Percentiles rank a stretch among this genome's conserved stretches.
Conservation (phyloP, 495 filamentous ascomycete species). For the Oidiodendron maius region DNA sequence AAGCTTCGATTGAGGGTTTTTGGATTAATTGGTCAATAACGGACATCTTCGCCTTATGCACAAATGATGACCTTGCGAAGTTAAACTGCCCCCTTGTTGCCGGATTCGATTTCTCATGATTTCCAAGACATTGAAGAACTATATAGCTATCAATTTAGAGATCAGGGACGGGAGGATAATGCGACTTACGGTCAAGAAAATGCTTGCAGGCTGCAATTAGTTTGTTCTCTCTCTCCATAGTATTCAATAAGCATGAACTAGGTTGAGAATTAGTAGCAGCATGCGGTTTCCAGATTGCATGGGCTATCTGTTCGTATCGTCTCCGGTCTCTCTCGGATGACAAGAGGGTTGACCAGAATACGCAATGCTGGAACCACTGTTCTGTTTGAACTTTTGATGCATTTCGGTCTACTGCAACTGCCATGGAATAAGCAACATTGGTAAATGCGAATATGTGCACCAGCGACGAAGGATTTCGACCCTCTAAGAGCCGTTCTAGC, state of each 20-base stretch:
- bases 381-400: slow-evolving; percentile 7
- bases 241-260: too few species aligned
- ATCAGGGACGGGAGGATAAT: neutral
- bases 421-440: slow-evolving; percentile 20
- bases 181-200: slow-evolving; percentile 18
- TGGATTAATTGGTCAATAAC: slow-evolving; percentile 18
- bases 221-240: neutral
- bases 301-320: slow-evolving; percentile 15
- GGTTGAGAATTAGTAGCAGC: too few species aligned
- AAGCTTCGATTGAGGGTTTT: slow-evolving; percentile 8
- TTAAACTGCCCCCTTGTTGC: neutral
- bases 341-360: slow-evolving; percentile 12
- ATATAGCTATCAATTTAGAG: too few species aligned
- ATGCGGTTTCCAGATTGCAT: slow-evolving; percentile 14
- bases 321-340: slow-evolving; percentile 8
- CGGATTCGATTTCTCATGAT: neutral
- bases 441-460: slow-evolving; percentile 19
- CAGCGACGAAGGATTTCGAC: slow-evolving; percentile 16
- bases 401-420: slow-evolving; percentile 12
- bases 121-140: too few species aligned
- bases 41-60: slow-evolving; percentile 1
- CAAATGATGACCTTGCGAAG: slow-evolving; percentile 5
- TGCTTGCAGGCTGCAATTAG: slow-evolving; percentile 11
- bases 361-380: slow-evolving; percentile 14
- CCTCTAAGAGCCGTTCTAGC: slow-evolving; percentile 15